Evolutionary conservation across 73 alveolate species (phyloP).

Genomic region (Paramecium caudatum): DNA sequence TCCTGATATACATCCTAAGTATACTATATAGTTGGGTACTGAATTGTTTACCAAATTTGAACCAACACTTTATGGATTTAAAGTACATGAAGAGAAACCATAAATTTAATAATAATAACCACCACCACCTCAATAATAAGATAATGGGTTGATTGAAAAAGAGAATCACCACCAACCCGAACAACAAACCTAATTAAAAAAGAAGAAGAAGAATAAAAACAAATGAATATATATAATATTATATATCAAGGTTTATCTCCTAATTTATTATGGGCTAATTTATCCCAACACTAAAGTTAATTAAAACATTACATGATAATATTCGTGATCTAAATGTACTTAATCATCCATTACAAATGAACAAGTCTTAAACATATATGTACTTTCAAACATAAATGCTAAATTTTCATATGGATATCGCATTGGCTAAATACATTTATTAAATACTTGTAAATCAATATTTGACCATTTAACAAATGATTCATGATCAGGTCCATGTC

Average conservation of each 20-base stretch:
- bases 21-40: conserved; percentile 22
- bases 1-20: conserved; percentile 64
- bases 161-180: conserved; percentile 10
- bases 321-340: conserved; percentile 80
- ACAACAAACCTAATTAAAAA: background rate
- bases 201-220: conserved; percentile 40
- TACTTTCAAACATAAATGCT: conserved; percentile 93
- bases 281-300: conserved; percentile 86
- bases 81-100: conserved; percentile 16
- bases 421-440: conserved; percentile 67
- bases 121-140: background rate
- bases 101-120: background rate
- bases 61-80: conserved; percentile 57
- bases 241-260: conserved; percentile 51
- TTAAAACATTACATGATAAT: conserved; percentile 58
- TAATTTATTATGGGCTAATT: conserved; percentile 76
- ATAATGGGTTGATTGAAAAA: background rate
- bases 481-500: conserved; percentile 94
- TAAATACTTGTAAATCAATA: conserved; percentile 70
- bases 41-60: conserved; percentile 7
- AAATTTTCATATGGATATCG: conserved; percentile 80
- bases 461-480: conserved; percentile 86
- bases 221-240: background rate
- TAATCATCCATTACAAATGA: conserved; percentile 78
- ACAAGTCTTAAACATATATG: conserved; percentile 81